Percentiles rank a stretch among this genome's conserved stretches.
These are phyloP conservation scores for Strobilomyces echinocephalus DNA, from an alignment of 768 basidiomycete species.

Conservation along the genomic window DNA sequence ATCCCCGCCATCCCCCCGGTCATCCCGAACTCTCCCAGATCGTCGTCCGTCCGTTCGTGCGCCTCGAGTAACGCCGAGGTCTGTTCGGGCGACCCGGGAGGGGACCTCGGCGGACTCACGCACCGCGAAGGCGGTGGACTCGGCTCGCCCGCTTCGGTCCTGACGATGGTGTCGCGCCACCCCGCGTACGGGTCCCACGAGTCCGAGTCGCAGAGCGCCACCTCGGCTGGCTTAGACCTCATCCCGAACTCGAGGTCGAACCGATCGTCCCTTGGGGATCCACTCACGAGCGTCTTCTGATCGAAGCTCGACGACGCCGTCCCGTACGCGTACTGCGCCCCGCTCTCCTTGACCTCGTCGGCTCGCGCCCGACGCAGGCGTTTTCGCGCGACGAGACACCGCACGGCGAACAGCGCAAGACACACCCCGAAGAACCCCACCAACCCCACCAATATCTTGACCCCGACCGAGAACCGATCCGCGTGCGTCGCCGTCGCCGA, in stretches of 20 bases:
- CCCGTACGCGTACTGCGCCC: conserved; percentile 31
- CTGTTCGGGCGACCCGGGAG: conserved; percentile 23
- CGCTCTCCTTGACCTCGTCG: conserved; percentile 16
- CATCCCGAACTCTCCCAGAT: conserved; percentile 21
- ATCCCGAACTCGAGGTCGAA: conserved; percentile 10
- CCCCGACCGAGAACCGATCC: conserved; percentile 47
- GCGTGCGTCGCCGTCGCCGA: too few relatives aligned
- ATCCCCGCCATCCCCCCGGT: conserved; percentile 41
- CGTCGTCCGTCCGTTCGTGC: conserved; percentile 22
- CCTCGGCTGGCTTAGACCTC: conserved; percentile 1
- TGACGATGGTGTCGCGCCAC: conserved; percentile 29
- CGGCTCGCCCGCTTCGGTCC: conserved; percentile 20
- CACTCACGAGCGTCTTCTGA: conserved; percentile 33
- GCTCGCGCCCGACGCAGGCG: conserved; percentile 23
- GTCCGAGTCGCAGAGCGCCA: conserved; percentile 15
- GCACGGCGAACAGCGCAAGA: conserved; percentile 45
- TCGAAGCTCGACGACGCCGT: conserved; percentile 24
- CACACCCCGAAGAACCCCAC: conserved; percentile 56
- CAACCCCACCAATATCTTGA: conserved; percentile 59
- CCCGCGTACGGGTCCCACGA: conserved; percentile 23
- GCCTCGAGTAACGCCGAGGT: conserved; percentile 31
- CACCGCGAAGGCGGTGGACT: conserved; percentile 9
- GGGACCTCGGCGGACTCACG: conserved; percentile 16
- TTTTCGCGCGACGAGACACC: conserved; percentile 48
- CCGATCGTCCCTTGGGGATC: conserved; percentile 33